phyloP scores from a whole-genome alignment of 805 yeast genomes.

The Teunomyces aglyptinius region DNA sequence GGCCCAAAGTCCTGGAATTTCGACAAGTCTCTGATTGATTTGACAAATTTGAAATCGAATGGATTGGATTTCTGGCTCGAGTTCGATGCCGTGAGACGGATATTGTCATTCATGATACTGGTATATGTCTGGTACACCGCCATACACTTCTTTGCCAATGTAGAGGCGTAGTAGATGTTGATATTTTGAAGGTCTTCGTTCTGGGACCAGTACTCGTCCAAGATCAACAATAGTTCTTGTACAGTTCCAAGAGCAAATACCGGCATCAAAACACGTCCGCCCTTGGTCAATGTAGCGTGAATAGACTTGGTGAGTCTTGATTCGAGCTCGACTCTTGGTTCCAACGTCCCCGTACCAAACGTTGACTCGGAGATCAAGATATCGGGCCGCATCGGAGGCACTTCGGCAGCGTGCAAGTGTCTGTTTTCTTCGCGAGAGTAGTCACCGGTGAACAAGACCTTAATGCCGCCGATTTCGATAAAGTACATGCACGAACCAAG shows the following conservation, averaged over 20 bases:
- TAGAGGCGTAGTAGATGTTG: constrained; percentile 87
- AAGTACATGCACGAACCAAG: constrained; percentile 98
- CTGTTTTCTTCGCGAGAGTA: constrained; percentile 95
- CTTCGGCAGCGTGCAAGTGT: constrained; percentile 92
- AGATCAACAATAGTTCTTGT: constrained; percentile 83
- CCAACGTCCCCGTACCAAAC: constrained; percentile 96
- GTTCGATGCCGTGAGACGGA: constrained; percentile 55
- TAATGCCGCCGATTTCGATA: constrained; percentile 89
- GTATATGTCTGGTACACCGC: constrained; percentile 96
- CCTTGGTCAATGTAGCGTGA: constrained; percentile 78
- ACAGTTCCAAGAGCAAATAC: constrained; percentile 97
- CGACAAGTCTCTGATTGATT: constrained; percentile 75
- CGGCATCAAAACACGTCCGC: constrained; percentile 90
- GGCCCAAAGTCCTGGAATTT: constrained; percentile 92
- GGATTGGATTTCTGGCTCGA: constrained; percentile 58
- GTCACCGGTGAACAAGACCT: constrained; percentile 91
- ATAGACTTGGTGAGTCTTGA: constrained; percentile 74
- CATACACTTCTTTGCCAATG: constrained; percentile 92
- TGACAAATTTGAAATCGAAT: constrained; percentile 82
- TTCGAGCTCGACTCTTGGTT: constrained; percentile 85
- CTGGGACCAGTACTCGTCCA: constrained; percentile 92
- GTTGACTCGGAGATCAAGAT: constrained; percentile 92
- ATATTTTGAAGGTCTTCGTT: constrained; percentile 80
- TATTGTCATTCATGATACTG: constrained; percentile 94
- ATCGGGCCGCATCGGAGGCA: constrained; percentile 86